phyloP scores from a whole-genome alignment of 495 filamentous ascomycete genomes.

The Neurospora sp. region DNA sequence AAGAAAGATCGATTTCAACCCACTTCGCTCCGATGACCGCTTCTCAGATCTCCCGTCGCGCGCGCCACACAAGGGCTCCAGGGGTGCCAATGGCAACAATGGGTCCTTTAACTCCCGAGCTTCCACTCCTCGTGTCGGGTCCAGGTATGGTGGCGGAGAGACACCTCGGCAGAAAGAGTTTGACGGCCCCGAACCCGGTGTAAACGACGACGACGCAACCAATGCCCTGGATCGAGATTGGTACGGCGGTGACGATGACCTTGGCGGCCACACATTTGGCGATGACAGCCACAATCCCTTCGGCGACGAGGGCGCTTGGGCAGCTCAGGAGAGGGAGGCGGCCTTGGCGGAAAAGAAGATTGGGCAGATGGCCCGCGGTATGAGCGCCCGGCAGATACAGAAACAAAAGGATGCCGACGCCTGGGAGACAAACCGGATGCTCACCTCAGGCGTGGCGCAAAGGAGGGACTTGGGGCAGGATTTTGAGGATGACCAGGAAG shows the following conservation, averaged over 20 bases:
- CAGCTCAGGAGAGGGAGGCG: conserved; percentile 57
- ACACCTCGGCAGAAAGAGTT: conserved; percentile 44
- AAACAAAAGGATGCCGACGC: conserved; percentile 92
- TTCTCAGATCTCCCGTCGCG: conserved; percentile 48
- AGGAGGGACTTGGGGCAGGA: conserved; percentile 68
- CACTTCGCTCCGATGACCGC: conserved; percentile 43
- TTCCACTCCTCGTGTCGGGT: conserved; percentile 40
- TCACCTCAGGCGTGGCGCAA: conserved; percentile 91
- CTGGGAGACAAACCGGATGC: conserved; percentile 98
- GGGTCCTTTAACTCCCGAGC: conserved; percentile 29
- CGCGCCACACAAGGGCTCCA: conserved; percentile 4
- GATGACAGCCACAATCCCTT: conserved; percentile 56
- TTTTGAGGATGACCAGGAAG: conserved; percentile 87
- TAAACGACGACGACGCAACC: conserved; percentile 34
- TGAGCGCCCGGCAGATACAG: conserved; percentile 64
- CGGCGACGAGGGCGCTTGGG: conserved; percentile 50
- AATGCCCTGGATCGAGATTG: conserved; percentile 78
- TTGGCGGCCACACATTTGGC: conserved; percentile 60
- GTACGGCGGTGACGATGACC: conserved; percentile 70
- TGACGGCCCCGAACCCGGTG: conserved; percentile 40
- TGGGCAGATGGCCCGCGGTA: conserved; percentile 41
- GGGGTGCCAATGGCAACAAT: conserved; percentile 19
- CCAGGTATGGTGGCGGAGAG: conserved; percentile 26
- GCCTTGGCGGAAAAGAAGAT: conserved; percentile 66
- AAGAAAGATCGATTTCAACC: conserved; percentile 51